Conservation (phyloP, 2,329 filamentous ascomycete species). For the Phaeosphaeriaceae sp. region DNA sequence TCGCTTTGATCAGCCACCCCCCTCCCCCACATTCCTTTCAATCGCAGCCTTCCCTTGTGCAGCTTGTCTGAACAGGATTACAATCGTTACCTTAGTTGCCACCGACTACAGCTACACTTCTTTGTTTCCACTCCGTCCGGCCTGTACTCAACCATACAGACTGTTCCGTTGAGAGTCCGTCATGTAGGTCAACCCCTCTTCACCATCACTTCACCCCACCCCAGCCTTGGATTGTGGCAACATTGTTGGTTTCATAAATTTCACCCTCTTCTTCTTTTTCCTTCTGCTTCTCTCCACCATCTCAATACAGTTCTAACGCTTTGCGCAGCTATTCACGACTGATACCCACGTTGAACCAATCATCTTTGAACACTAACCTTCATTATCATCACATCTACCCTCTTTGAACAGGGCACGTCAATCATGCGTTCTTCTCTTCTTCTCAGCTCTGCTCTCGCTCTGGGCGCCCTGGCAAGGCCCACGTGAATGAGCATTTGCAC, state of each 20-base stretch:
- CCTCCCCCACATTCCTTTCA: slow-evolving; percentile 30
- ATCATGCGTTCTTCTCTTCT: slow-evolving; percentile 38
- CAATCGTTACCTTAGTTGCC: slow-evolving; percentile 31
- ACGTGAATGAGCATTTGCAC: slow-evolving; percentile 11
- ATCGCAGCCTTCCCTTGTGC: slow-evolving; percentile 23
- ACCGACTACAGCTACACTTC: slow-evolving; percentile 19
- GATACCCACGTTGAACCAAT: slow-evolving; percentile 12
- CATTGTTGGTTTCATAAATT: slow-evolving; percentile 11
- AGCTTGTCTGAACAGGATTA: slow-evolving; percentile 32
- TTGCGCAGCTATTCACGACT: slow-evolving; percentile 13
- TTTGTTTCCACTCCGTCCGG: slow-evolving; percentile 24
- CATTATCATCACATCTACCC: slow-evolving; percentile 7
- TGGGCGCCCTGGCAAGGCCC: slow-evolving; percentile 34
- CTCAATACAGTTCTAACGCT: slow-evolving; percentile 12
- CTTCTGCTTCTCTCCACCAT: background rate
- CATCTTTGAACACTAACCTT: slow-evolving; percentile 9
- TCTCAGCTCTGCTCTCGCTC: slow-evolving; percentile 31
- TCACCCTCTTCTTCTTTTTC: background rate
- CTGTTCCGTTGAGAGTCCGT: slow-evolving; percentile 7
- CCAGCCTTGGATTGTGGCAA: slow-evolving; percentile 4
- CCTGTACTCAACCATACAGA: slow-evolving; percentile 16
- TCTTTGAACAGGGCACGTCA: slow-evolving; percentile 12
- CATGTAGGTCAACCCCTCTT: slow-evolving; percentile 17
- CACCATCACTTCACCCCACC: background rate
- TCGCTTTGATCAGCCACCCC: slow-evolving; percentile 16